These are phyloP conservation scores for Hygrophorus pudorinus DNA, from an alignment of 768 basidiomycete species.

Conservation along the genomic window DNA sequence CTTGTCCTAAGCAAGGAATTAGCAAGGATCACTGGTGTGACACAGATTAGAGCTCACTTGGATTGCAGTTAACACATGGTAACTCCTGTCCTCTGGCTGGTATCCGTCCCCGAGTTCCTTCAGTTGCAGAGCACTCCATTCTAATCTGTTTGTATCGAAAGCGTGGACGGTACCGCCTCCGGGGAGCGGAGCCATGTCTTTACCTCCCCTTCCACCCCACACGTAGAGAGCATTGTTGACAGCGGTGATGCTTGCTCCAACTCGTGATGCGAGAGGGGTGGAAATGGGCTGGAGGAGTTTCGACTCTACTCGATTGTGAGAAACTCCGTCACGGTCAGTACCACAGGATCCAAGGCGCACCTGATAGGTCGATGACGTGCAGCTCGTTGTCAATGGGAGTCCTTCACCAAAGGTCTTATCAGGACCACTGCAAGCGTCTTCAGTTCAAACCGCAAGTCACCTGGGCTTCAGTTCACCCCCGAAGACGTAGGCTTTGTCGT, in stretches of 20 bases:
- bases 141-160: not conserved
- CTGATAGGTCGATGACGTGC: conserved; percentile 1
- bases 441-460: not conserved
- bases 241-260: not conserved
- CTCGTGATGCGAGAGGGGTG: not conserved
- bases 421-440: not conserved
- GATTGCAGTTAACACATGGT: not conserved
- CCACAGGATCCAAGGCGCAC: not conserved
- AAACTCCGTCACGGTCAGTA: not conserved
- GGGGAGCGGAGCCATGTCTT: conserved; percentile 1
- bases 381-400: conserved; percentile 1
- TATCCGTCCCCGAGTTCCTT: not conserved
- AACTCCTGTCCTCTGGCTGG: conserved; percentile 2
- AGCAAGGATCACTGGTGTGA: not conserved
- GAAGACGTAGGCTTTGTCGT: conserved; percentile 1
- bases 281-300: not conserved
- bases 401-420: not conserved
- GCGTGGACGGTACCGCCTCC: not conserved
- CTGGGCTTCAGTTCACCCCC: conserved; percentile 1
- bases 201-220: conserved; percentile 2
- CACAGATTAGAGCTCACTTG: not conserved
- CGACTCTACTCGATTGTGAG: not conserved
- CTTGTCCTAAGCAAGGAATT: not conserved
- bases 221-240: conserved; percentile 1
- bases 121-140: not conserved